These are phyloP conservation scores for Eimeria tenella DNA, from an alignment of 169 alveolate genomes.

Conservation along the genomic window DNA sequence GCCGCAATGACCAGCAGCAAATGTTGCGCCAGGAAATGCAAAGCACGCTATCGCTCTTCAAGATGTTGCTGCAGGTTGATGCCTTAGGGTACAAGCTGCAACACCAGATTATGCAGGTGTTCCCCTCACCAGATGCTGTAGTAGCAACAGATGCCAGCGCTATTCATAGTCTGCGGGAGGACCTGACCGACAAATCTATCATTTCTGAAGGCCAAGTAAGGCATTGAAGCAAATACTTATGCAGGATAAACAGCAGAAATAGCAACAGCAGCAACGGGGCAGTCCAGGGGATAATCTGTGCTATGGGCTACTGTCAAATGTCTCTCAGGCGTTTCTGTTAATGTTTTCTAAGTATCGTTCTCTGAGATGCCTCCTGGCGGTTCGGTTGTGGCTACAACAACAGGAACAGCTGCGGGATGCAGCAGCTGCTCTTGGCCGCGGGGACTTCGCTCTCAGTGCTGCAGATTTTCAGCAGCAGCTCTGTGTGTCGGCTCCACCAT, in stretches of 20 bases:
- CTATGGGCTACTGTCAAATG: not conserved
- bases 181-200: not conserved
- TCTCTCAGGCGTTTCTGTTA: not conserved
- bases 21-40: not conserved
- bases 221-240: not conserved
- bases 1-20: constrained; percentile 1
- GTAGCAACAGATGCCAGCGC: not conserved
- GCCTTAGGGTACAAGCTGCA: not conserved
- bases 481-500: not conserved
- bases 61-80: not conserved
- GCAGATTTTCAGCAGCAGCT: not conserved
- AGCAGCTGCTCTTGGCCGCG: constrained; percentile 19
- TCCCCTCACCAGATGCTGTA: not conserved
- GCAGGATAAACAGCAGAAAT: not conserved
- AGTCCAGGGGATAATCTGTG: not conserved
- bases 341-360: not conserved
- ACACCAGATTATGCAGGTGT: not conserved
- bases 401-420: not conserved
- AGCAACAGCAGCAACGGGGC: not conserved
- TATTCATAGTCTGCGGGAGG: not conserved
- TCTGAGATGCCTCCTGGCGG: constrained; percentile 5
- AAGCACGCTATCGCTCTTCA: not conserved
- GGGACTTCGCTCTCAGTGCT: not conserved
- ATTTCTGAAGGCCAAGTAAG: constrained; percentile 23
- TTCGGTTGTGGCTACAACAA: constrained; percentile 31